Evolutionary conservation across 331 rosid species (phyloP).

Genomic region (Erythrophleum ivorense): DNA sequence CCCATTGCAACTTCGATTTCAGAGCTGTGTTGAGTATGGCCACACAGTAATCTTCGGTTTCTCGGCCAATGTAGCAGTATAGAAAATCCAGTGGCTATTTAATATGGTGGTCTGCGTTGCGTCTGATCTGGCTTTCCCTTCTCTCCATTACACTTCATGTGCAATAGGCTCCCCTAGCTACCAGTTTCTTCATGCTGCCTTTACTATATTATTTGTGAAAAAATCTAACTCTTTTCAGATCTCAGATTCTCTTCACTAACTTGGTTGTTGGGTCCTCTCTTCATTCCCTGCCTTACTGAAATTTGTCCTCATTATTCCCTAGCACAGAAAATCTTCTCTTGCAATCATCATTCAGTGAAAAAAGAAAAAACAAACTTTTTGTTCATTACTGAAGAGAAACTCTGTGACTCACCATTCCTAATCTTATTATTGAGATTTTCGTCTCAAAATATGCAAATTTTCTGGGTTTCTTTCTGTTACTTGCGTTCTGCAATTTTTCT

Average conservation of each 20-base stretch:
- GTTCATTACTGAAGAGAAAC: constrained; percentile 31
- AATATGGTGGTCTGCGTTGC: constrained; percentile 29
- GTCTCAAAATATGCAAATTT: constrained; percentile 52
- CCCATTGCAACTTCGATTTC: constrained; percentile 46
- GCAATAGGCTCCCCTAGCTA: neutral
- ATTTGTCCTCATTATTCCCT: constrained; percentile 33
- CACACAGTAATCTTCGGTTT: constrained; percentile 4
- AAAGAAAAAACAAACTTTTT: neutral
- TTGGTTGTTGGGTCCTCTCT: constrained; percentile 11
- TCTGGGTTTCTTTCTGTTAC: constrained; percentile 46
- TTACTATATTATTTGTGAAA: constrained; percentile 26
- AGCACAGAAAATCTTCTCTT: constrained; percentile 32
- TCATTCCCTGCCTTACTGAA: constrained; percentile 31
- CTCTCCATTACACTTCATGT: neutral
- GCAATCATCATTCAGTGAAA: constrained; percentile 38
- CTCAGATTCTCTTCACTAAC: constrained; percentile 46
- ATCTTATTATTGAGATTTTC: constrained; percentile 27
- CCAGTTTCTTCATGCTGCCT: constrained; percentile 26
- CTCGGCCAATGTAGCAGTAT: constrained; percentile 40
- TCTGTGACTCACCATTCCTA: constrained; percentile 23
- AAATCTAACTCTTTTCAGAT: constrained; percentile 43
- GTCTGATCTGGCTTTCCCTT: constrained; percentile 35
- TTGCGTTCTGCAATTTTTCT: constrained; percentile 48
- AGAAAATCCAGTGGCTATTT: constrained; percentile 36
- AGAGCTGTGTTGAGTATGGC: constrained; percentile 50